phyloP scores from a whole-genome alignment of 2,329 filamentous ascomycete genomes.

The Tolypocladium tundrense region DNA sequence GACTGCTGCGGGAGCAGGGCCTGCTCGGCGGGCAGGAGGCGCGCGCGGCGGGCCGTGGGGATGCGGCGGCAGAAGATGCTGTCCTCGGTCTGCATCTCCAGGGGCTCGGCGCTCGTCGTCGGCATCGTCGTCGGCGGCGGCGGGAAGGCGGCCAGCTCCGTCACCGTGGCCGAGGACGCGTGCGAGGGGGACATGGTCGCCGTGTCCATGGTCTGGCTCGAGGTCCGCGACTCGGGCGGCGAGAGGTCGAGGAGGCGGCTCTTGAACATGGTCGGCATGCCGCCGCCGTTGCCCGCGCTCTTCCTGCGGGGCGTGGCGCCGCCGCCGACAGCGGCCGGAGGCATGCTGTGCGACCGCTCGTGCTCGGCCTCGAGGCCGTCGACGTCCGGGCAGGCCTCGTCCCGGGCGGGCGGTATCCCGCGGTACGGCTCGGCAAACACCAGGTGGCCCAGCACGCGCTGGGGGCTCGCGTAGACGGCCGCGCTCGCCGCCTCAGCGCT shows the following conservation, averaged over 20 bases:
- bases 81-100: constrained; percentile 21
- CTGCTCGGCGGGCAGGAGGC: constrained; percentile 57
- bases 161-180: constrained; percentile 35
- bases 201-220: constrained; percentile 48
- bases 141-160: constrained; percentile 15
- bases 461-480: constrained; percentile 60
- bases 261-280: constrained; percentile 24
- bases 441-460: constrained; percentile 59
- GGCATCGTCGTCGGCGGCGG: not conserved
- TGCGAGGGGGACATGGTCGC: constrained; percentile 36
- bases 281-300: constrained; percentile 10
- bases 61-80: constrained; percentile 50
- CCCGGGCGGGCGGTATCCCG: constrained; percentile 51
- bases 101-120: constrained; percentile 11
- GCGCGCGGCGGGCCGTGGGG: constrained; percentile 54
- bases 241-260: constrained; percentile 29
- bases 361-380: constrained; percentile 24
- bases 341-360: constrained; percentile 25
- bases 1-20: constrained; percentile 61
- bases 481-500: constrained; percentile 60
- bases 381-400: constrained; percentile 50
- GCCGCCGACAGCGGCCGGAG: constrained; percentile 11
- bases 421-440: constrained; percentile 63
- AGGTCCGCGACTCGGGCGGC: constrained; percentile 35
- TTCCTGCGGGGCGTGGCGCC: constrained; percentile 15